Evolutionary conservation across 768 basidiomycete species (phyloP).

Genomic region (Holtermanniella nyarrowii): DNA sequence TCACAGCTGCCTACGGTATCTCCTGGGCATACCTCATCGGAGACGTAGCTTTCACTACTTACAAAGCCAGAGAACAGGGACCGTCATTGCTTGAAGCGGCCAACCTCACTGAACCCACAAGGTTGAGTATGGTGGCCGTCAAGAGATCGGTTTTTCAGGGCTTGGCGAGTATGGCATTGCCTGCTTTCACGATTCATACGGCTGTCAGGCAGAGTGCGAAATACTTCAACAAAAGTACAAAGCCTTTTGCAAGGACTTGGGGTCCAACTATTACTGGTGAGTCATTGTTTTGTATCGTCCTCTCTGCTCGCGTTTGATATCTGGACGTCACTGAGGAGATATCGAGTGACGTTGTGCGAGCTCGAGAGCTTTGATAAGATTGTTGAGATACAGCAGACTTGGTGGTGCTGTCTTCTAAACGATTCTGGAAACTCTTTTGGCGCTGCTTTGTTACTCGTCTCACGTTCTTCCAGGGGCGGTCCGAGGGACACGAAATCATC

Average conservation of each 20-base stretch:
- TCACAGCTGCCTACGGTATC: slow-evolving; percentile 39
- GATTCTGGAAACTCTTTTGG: too few species aligned
- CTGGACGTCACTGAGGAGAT: too few species aligned
- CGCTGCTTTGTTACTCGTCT: too few species aligned
- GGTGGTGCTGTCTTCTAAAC: too few species aligned
- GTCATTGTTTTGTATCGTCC: background rate
- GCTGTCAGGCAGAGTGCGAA: slow-evolving; percentile 35
- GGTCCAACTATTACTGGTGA: slow-evolving; percentile 32
- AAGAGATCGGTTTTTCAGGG: slow-evolving; percentile 41
- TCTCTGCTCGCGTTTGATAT: background rate
- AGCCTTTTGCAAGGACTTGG: slow-evolving; percentile 33
- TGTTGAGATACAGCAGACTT: too few species aligned
- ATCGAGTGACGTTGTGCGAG: too few species aligned
- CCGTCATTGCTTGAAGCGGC: slow-evolving; percentile 38
- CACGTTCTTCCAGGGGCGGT: too few species aligned
- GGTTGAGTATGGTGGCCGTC: slow-evolving; percentile 35
- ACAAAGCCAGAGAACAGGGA: slow-evolving; percentile 39
- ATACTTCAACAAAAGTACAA: slow-evolving; percentile 32
- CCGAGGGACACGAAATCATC: too few species aligned
- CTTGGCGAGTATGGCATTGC: slow-evolving; percentile 40
- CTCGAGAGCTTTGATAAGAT: too few species aligned
- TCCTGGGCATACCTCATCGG: slow-evolving; percentile 42
- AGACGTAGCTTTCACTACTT: slow-evolving; percentile 41
- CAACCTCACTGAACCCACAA: slow-evolving; percentile 36
- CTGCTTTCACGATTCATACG: slow-evolving; percentile 41